phyloP scores from a whole-genome alignment of 2,329 filamentous ascomycete species.

The Colletotrichum sp. region DNA sequence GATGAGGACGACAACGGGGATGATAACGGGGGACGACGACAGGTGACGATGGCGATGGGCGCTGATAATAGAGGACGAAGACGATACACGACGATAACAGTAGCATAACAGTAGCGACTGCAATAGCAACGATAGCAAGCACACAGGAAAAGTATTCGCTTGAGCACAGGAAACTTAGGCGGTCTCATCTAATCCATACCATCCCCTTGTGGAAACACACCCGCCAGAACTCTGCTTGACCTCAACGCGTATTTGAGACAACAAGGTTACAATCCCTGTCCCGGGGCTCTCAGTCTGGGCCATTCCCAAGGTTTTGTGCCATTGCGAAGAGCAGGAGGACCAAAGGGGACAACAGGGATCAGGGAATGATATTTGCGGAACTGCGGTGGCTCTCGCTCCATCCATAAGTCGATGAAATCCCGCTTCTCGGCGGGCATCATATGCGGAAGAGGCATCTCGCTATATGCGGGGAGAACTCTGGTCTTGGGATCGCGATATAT shows the following conservation, averaged over 20 bases:
- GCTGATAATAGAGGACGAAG: no score
- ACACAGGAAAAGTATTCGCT: no score
- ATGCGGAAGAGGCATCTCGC: neutral
- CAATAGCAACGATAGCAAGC: no score
- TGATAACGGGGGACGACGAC: no score
- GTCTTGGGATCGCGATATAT: neutral
- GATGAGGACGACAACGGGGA: no score
- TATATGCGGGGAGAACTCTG: neutral
- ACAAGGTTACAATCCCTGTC: neutral
- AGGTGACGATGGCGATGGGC: no score
- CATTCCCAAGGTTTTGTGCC: neutral
- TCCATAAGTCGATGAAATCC: neutral
- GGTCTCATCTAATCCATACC: neutral
- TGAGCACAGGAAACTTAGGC: no score
- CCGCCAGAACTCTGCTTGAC: neutral
- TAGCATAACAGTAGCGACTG: no score
- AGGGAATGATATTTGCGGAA: neutral
- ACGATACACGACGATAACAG: no score
- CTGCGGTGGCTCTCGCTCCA: neutral
- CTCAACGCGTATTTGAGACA: neutral
- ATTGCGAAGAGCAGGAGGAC: neutral
- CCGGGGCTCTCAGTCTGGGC: neutral
- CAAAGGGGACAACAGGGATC: neutral
- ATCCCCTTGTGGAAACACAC: neutral
- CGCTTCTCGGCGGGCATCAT: neutral